These are phyloP conservation scores for Tolypocladium sp. DNA, from an alignment of 2,329 filamentous ascomycete species.

Conservation along the genomic window DNA sequence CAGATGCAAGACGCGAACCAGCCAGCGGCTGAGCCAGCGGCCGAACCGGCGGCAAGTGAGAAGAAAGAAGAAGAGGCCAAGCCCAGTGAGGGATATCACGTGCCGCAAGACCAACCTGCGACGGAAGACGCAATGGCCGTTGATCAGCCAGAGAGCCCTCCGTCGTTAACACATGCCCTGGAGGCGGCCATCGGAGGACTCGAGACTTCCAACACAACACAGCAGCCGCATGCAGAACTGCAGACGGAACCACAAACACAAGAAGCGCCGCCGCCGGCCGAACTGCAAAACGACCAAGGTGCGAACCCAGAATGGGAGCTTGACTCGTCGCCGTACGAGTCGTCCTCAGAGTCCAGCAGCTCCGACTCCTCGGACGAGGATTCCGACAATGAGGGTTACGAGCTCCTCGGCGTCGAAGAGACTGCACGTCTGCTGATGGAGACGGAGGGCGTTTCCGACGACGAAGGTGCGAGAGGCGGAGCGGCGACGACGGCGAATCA, in stretches of 20 bases:
- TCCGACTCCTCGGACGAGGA: slow-evolving; percentile 50
- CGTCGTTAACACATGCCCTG: slow-evolving; percentile 30
- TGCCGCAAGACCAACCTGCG: not conserved
- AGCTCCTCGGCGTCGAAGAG: slow-evolving; percentile 71
- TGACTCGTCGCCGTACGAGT: slow-evolving; percentile 69
- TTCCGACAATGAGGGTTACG: slow-evolving; percentile 54
- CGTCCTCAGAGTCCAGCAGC: slow-evolving; percentile 49
- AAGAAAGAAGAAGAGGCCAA: not conserved
- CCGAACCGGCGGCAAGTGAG: not conserved
- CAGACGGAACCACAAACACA: slow-evolving; percentile 1
- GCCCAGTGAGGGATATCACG: not conserved
- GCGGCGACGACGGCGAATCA: slow-evolving; percentile 31
- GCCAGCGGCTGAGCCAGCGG: not conserved
- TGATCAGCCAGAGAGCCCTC: slow-evolving; percentile 24
- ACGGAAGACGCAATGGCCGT: slow-evolving; percentile 25
- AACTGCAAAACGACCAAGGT: slow-evolving; percentile 21
- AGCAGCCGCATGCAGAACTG: not conserved
- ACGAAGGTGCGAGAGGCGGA: slow-evolving; percentile 51
- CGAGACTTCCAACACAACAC: slow-evolving; percentile 7
- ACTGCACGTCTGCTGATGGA: slow-evolving; percentile 80
- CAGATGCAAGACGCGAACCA: not conserved
- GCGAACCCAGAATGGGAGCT: slow-evolving; percentile 73
- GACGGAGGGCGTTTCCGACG: slow-evolving; percentile 69
- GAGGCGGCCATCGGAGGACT: slow-evolving; percentile 34
- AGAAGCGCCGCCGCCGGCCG: slow-evolving; percentile 4